Evolutionary conservation across 2,329 filamentous ascomycete species (phyloP).

Genomic region (Parastagonospora avenae): DNA sequence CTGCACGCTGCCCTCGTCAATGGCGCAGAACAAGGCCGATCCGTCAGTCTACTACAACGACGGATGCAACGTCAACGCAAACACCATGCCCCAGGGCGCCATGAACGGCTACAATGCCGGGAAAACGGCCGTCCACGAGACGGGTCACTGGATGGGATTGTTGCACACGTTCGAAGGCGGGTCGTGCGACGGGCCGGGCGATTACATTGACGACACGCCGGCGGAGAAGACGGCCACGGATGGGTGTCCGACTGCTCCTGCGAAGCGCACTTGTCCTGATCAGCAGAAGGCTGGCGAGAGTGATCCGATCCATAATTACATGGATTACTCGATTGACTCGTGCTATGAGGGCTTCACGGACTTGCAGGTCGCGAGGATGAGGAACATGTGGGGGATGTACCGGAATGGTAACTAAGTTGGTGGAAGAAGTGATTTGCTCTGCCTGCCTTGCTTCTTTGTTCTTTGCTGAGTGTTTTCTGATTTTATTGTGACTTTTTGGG

Average conservation of each 20-base stretch:
- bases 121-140: slow-evolving; percentile 55
- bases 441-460: neutral
- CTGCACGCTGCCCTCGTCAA: slow-evolving; percentile 55
- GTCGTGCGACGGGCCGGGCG: slow-evolving; percentile 51
- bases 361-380: slow-evolving; percentile 57
- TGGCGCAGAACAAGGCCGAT: slow-evolving; percentile 47
- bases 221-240: slow-evolving; percentile 54
- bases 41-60: slow-evolving; percentile 55
- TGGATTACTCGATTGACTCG: slow-evolving; percentile 63
- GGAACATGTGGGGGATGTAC: slow-evolving; percentile 57
- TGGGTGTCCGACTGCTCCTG: slow-evolving; percentile 57
- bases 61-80: slow-evolving; percentile 63
- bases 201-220: slow-evolving; percentile 53
- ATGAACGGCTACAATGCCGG: slow-evolving; percentile 57
- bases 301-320: slow-evolving; percentile 64
- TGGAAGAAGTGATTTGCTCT: neutral
- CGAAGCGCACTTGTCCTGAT: slow-evolving; percentile 58
- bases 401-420: slow-evolving; percentile 38
- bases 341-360: slow-evolving; percentile 61
- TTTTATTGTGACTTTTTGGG: neutral
- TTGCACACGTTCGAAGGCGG: slow-evolving; percentile 56
- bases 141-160: slow-evolving; percentile 55
- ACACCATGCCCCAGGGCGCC: slow-evolving; percentile 60
- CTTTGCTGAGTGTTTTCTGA: neutral
- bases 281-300: slow-evolving; percentile 39